Base-by-base conservation (phyloP, 352 stramenopile species). In the Phytophthora uliginosa region DNA sequence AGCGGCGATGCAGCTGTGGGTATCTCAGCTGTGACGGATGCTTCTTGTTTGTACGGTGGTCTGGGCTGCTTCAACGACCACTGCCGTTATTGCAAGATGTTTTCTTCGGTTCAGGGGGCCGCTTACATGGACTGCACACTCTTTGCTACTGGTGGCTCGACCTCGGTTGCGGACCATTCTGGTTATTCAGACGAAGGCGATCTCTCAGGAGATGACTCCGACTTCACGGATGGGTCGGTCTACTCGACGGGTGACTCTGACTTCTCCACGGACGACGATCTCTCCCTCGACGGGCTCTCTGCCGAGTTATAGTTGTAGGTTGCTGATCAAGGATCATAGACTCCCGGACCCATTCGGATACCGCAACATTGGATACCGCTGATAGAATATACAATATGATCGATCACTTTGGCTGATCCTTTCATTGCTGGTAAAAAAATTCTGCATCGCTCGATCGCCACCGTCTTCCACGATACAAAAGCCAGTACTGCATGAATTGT, bases 81-180 rank as follows among this genome's bases (percentile, higher is more conserved):
- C 26, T 86, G 79, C 64, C 74, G 77, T 38, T 85, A 76, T 68
- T 86, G 79, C 70, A 83, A 84, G 73, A 55, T 59, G 7, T 64
- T 22, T 2, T 68, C 52, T 20, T 83, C 78, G 8, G 26, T 40
- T 5, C 61, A 76, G 54, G 82, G 69, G 4, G 38, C 65, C 13
- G 64, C 74, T 7, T 64, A 82, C 28, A 8, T 65, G 34, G 54
- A 71, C 42, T 79, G 73, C 40, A 36, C 68, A 8, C 42, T 28
- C n/a, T 69, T 75, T 34, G 26, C 3, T 15, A 33, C 8, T 15
- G 20, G 51, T 20, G 45, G 24, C 3, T 50, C 57, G 7, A 65
- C n/a, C 45, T 45, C 52, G 22, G 55, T 42, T 20, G 59, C 28
- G 1, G 51, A 63, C 31, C 47, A 74, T 42, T 69, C 55, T 5